Percentiles rank a stretch among this genome's conserved stretches.
These are phyloP conservation scores for Lachnellula suecica DNA, from an alignment of 2,329 filamentous ascomycete genomes.

Conservation along the genomic window DNA sequence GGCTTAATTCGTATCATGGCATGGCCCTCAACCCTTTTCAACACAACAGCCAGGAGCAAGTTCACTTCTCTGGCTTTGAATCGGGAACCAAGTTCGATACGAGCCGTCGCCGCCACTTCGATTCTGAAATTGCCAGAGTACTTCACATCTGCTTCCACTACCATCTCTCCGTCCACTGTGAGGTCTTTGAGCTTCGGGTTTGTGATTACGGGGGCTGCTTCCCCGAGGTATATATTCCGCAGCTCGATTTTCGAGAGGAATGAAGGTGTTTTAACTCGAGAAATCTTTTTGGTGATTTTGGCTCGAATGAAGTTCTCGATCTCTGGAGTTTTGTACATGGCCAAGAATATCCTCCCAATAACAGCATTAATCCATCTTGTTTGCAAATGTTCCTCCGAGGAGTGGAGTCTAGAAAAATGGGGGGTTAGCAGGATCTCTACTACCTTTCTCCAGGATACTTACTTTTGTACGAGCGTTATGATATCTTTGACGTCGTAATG, in stretches of 20 bases:
- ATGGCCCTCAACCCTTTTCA: conserved; percentile 85
- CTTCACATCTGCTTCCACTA: conserved; percentile 80
- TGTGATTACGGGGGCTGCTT: conserved; percentile 83
- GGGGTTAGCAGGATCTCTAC: neutral
- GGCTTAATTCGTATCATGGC: conserved; percentile 86
- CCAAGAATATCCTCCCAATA: conserved; percentile 83
- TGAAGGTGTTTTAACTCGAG: conserved; percentile 85
- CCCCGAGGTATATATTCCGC: conserved; percentile 80
- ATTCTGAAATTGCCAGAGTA: conserved; percentile 89
- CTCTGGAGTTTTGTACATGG: conserved; percentile 80
- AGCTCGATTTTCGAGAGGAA: conserved; percentile 87
- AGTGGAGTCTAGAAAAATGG: conserved; percentile 69
- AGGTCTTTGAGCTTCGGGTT: conserved; percentile 87
- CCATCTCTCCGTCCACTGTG: conserved; percentile 86
- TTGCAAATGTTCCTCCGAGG: conserved; percentile 85
- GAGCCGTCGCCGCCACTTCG: conserved; percentile 88
- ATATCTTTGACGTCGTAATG: conserved; percentile 83
- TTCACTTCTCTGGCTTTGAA: conserved; percentile 92
- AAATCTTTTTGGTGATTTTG: conserved; percentile 95
- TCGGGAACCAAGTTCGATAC: conserved; percentile 82
- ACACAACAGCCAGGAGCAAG: conserved; percentile 78
- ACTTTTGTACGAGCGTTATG: conserved; percentile 75
- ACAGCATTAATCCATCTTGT: conserved; percentile 93
- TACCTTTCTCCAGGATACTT: neutral
- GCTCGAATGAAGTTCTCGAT: conserved; percentile 75